Base-by-base conservation (phyloP, 306 rosid genomes). In the Purshia tridentata region DNA sequence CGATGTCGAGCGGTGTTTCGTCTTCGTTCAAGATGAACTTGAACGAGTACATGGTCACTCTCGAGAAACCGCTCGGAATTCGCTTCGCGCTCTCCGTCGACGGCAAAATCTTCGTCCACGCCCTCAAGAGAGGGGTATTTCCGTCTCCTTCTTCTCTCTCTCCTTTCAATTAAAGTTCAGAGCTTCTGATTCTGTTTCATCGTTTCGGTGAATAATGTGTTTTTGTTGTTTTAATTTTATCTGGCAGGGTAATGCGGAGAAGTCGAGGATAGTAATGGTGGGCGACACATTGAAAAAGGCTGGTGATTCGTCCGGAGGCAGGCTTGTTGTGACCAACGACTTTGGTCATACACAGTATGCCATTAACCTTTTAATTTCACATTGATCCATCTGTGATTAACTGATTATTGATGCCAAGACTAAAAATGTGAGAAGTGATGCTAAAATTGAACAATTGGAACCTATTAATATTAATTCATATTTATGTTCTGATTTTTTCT, bases 211-310 rank as follows among this genome's bases (percentile, higher is more conserved):
- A 35, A 73, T 39, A 61, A 59, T 53, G 14, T 44, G 50, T 18
- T 52, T 15, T 0, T 15, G n/a, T 70, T 35, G 40, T 9, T 72
- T 72, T 23, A 48, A 47, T 8, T 52, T 67, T 55, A 66, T 44
- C 9, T 80, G 6, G 16, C 55, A 93, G 97, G 93, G 97, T 50
- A 89, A 93, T 85, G 98, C 97, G 20, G 98, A 89, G 88, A 88
- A 81, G 88, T 86, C 96, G 2, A 86, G 97, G 85, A 91, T 93
- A 75, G 77, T 93, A 54, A 89, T 93, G 96, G 97, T 93, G 67
- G 98, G 98, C 11, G 98, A 91, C 81, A 88, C 91, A 54, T 82
- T 93, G 88, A 93, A 89, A 86, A 93, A 78, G 82, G 92, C 92
- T 0, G 88, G 93, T 18, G 93, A 82, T 76, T 81, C 92, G 0